Evolutionary conservation across 352 stramenopile genomes (phyloP).

Genomic region (Achlya hypogyna): DNA sequence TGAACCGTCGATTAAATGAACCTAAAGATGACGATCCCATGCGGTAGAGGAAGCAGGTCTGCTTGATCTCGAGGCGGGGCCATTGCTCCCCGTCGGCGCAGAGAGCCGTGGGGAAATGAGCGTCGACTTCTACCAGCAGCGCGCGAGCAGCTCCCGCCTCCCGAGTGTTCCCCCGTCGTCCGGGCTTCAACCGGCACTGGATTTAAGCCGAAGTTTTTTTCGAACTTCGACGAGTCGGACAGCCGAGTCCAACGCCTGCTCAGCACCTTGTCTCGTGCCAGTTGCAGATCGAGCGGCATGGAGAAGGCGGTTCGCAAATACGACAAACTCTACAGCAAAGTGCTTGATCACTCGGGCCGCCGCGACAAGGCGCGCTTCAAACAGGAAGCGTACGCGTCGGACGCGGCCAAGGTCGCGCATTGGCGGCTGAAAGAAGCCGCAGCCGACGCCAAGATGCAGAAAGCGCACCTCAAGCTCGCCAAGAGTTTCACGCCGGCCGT

Average conservation of each 20-base stretch:
- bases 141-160: no score
- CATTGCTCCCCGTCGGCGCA: no score
- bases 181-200: no score
- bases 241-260: not conserved
- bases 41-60: no score
- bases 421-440: not conserved
- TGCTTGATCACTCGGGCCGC: not conserved
- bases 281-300: not conserved
- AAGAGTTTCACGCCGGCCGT: not conserved
- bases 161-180: no score
- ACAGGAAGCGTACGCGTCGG: not conserved
- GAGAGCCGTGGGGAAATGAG: no score
- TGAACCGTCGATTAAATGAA: no score
- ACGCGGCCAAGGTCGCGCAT: not conserved
- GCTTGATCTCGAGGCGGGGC: no score
- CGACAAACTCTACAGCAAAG: conserved; percentile 14
- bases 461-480: not conserved
- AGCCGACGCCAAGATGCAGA: not conserved
- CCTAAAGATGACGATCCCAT: no score
- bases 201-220: no score
- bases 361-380: conserved; percentile 6
- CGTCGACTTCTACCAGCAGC: no score
- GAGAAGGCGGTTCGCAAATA: conserved; percentile 1
- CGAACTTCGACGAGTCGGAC: not conserved
- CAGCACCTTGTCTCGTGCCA: not conserved